Evolutionary conservation across 805 yeast genomes (phyloP).

Genomic region (Wickerhamiella qilinensis): DNA sequence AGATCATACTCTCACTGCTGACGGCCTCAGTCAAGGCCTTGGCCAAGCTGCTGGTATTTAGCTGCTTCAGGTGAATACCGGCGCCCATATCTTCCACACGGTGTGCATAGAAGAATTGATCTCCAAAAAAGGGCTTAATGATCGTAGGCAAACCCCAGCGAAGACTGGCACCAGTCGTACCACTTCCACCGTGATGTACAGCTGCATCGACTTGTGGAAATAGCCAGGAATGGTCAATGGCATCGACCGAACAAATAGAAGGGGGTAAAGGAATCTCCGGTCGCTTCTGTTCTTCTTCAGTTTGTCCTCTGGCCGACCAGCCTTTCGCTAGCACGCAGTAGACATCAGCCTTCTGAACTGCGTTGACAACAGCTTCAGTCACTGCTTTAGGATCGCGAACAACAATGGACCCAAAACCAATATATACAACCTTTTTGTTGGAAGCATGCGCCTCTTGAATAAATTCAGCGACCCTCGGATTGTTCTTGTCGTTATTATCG

Average conservation of each 20-base stretch:
- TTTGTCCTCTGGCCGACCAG: slow-evolving; percentile 66
- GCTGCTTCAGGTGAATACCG: slow-evolving; percentile 54
- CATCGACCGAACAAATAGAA: slow-evolving; percentile 51
- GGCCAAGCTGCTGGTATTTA: slow-evolving; percentile 46
- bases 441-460: slow-evolving; percentile 43
- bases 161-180: slow-evolving; percentile 86
- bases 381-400: slow-evolving; percentile 67
- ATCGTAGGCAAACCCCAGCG: slow-evolving; percentile 79
- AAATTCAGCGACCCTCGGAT: slow-evolving; percentile 39
- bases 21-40: slow-evolving; percentile 58
- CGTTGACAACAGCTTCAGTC: slow-evolving; percentile 62
- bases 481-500: slow-evolving; percentile 38
- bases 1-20: slow-evolving; percentile 46
- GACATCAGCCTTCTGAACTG: slow-evolving; percentile 67
- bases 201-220: slow-evolving; percentile 83
- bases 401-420: slow-evolving; percentile 93
- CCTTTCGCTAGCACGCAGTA: slow-evolving; percentile 83
- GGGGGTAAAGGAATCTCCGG: slow-evolving; percentile 35
- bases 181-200: slow-evolving; percentile 95
- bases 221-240: slow-evolving; percentile 87
- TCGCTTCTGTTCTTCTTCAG: slow-evolving; percentile 19
- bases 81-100: slow-evolving; percentile 81
- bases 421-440: slow-evolving; percentile 61
- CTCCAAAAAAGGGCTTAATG: slow-evolving; percentile 91
- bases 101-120: slow-evolving; percentile 81